Evolutionary conservation across 805 yeast genomes (phyloP), one percentile per base, ranked within the genome.

Genomic region (Ogataea salicorniae): DNA sequence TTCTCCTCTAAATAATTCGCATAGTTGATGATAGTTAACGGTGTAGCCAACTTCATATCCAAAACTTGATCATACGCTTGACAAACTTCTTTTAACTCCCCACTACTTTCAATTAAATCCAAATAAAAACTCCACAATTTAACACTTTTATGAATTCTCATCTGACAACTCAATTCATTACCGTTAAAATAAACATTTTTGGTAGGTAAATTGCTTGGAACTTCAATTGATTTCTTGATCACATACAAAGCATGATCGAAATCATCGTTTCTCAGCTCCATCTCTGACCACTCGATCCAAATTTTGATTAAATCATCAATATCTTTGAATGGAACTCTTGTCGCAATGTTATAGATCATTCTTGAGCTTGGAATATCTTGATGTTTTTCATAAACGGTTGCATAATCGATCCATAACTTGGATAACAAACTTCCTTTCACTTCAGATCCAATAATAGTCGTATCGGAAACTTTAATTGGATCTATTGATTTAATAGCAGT

Each of bases 201-300:
- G 0, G 49, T 52, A 14, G 48, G 46, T 16, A 36, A 37, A 15
- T 47, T 47, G 6, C 35, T 37, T 8, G 69, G 68, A 7, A 52
- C 34, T 9, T 52, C 56, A 5, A 74, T 51, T 0, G 74, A 66
- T 18, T 55, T 54, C 48, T 70, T 68, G 1, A 74, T 49, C 5
- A 74, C 61, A 0, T 55, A 47, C 4, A 73, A 42, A 0, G 79
- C 66, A 36, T 52, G 61, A 14, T 58, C 76, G 18, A 79, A 62
- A 45, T 80, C 72, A 20, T 71, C 77, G 16, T 68, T 64, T 22
- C 75, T 67, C 31, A 86, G 57, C 49, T 83, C 84, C 64, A 79
- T 67, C 47, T 85, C 85, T 6, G 84, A 72, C 96, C 97, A 91
- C 16, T 74, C 75, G n/a, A 79, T 68, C 77, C 89, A 87, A 6